phyloP scores from a whole-genome alignment of 2,329 filamentous ascomycete species.

The Stachybotrys elegans region DNA sequence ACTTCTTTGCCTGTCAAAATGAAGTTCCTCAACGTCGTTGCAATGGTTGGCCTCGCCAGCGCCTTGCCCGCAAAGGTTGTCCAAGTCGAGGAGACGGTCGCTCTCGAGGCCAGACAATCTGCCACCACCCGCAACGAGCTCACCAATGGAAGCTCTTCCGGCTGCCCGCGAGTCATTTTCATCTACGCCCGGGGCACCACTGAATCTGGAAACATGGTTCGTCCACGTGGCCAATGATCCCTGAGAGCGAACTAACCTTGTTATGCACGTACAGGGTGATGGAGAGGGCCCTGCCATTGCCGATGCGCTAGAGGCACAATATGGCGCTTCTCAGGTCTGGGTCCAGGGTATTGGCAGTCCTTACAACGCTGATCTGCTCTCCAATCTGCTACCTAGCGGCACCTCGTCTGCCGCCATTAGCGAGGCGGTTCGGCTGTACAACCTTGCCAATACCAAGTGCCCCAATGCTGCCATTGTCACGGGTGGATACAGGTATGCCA shows the following conservation, averaged over 20 bases:
- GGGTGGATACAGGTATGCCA: conserved; percentile 32
- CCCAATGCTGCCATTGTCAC: conserved; percentile 36
- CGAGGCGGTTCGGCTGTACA: conserved; percentile 34
- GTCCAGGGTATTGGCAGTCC: conserved; percentile 37
- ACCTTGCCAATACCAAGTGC: conserved; percentile 34
- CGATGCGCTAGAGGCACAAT: conserved; percentile 19
- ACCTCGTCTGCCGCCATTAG: conserved; percentile 31
- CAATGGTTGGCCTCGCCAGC: too few species aligned
- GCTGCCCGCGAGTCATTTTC: conserved; percentile 31
- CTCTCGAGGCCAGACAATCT: too few species aligned
- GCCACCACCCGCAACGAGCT: conserved; percentile 21
- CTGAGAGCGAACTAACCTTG: background rate
- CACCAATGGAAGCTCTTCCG: conserved; percentile 17
- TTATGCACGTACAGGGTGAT: conserved; percentile 13
- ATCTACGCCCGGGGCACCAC: conserved; percentile 33
- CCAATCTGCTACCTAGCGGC: conserved; percentile 32
- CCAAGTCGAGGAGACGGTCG: too few species aligned
- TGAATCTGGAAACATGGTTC: conserved; percentile 33
- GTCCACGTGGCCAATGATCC: background rate
- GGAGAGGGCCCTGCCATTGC: conserved; percentile 23
- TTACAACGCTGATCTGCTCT: conserved; percentile 29
- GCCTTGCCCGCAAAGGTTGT: too few species aligned
- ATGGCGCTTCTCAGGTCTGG: conserved; percentile 24
- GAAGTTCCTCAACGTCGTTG: too few species aligned
- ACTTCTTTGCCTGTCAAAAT: too few species aligned